Evolutionary conservation across 768 basidiomycete species (phyloP).

Genomic region (Dacryopinax spathularia): DNA sequence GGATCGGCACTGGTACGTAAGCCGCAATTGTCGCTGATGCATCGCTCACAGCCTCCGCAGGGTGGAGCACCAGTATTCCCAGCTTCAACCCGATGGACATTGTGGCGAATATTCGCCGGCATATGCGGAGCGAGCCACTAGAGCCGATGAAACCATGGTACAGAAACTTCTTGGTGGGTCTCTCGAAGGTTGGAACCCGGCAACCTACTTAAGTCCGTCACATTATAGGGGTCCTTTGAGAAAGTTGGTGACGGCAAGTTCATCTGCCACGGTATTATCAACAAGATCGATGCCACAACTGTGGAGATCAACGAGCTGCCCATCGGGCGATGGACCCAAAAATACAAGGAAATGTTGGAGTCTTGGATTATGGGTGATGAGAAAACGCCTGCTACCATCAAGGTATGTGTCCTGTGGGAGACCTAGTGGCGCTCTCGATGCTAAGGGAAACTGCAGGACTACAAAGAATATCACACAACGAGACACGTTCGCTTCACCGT

Average conservation of each 20-base stretch:
- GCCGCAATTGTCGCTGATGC: not conserved
- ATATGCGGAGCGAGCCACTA: slow-evolving; percentile 75
- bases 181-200: too few species aligned
- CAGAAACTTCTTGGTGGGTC: slow-evolving; percentile 57
- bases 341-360: slow-evolving; percentile 85
- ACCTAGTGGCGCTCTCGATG: not conserved
- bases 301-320: slow-evolving; percentile 92
- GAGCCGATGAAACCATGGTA: slow-evolving; percentile 92
- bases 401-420: slow-evolving; percentile 34
- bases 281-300: slow-evolving; percentile 72
- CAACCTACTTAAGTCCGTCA: not conserved
- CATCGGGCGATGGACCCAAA: slow-evolving; percentile 87
- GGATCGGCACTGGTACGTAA: slow-evolving; percentile 81
- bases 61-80: slow-evolving; percentile 90
- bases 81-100: slow-evolving; percentile 87
- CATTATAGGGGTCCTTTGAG: slow-evolving; percentile 60
- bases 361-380: slow-evolving; percentile 59
- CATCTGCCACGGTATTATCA: slow-evolving; percentile 57
- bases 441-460: slow-evolving; percentile 47
- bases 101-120: slow-evolving; percentile 67
- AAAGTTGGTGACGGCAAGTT: slow-evolving; percentile 64
- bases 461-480: slow-evolving; percentile 92
- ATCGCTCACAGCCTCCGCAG: slow-evolving; percentile 26
- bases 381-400: slow-evolving; percentile 67
- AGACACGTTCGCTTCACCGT: slow-evolving; percentile 79